A percentile compares a stretch with the other conserved stretches of the same genome.
phyloP scores from a whole-genome alignment of 192 early-diverging fungal genomes.

The Phlyctochytrium planicorne region DNA sequence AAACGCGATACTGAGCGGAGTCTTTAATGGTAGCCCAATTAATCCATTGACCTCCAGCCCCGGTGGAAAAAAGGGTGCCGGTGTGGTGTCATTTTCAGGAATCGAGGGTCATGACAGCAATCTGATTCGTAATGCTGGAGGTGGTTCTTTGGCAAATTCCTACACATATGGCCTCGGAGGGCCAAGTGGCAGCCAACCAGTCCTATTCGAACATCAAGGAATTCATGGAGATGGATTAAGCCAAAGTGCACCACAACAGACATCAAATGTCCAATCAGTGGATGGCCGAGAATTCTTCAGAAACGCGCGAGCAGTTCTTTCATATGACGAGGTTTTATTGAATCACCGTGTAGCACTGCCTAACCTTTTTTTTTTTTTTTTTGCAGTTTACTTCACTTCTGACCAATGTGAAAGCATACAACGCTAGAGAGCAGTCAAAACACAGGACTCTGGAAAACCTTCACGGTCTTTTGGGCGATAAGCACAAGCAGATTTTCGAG shows the following conservation, averaged over 20 bases:
- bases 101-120: neutral
- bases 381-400: constrained; percentile 28
- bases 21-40: no score
- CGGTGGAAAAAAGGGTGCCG: neutral
- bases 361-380: no score
- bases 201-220: no score
- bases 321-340: constrained; percentile 32
- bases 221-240: no score
- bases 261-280: constrained; percentile 10
- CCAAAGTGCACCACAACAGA: no score
- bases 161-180: no score
- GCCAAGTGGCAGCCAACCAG: no score
- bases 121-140: neutral
- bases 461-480: constrained; percentile 11
- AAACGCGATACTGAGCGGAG: no score
- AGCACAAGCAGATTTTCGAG: constrained; percentile 15
- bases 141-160: no score
- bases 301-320: constrained; percentile 14
- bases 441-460: constrained; percentile 17
- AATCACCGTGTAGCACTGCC: no score
- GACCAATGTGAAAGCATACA: constrained; percentile 31
- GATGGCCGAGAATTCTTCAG: constrained; percentile 34
- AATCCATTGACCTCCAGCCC: no score
- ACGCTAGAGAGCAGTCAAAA: constrained; percentile 22
- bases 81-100: neutral